phyloP scores from a whole-genome alignment of 2,329 filamentous ascomycete species.

The Pleurostoma richardsiae region DNA sequence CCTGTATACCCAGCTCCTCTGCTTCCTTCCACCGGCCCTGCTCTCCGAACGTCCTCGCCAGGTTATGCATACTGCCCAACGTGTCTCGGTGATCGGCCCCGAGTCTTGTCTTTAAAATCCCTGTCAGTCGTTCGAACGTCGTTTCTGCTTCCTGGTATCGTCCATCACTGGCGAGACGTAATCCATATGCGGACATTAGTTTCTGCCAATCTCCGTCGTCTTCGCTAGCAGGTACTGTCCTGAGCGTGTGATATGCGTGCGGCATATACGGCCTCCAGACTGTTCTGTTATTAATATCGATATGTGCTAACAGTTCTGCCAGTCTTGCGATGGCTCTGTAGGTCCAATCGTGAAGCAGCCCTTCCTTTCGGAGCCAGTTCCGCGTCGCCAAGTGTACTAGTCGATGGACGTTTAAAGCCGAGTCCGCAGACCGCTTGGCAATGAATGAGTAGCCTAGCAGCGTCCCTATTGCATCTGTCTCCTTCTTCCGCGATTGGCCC shows the following conservation, averaged over 20 bases:
- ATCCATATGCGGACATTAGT: background rate
- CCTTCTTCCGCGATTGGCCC: conserved; percentile 10
- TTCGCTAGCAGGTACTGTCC: background rate
- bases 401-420: conserved; percentile 24
- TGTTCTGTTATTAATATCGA: conserved; percentile 11
- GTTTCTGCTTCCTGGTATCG: too few relatives aligned
- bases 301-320: conserved; percentile 14
- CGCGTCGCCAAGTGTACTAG: conserved; percentile 26
- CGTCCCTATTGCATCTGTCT: conserved; percentile 20
- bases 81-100: too few relatives aligned
- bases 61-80: too few relatives aligned
- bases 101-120: too few relatives aligned
- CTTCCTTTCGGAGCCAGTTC: conserved; percentile 21
- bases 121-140: too few relatives aligned
- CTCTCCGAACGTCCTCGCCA: too few relatives aligned
- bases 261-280: conserved; percentile 21
- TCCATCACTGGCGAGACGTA: background rate
- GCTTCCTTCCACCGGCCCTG: too few relatives aligned
- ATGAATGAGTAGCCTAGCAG: conserved; percentile 20
- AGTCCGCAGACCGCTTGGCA: conserved; percentile 17
- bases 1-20: too few relatives aligned
- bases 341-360: conserved; percentile 10
- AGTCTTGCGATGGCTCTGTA: conserved; percentile 12
- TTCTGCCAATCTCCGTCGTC: background rate
- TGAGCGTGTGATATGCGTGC: conserved; percentile 13